A percentile compares a stretch with the other conserved stretches of the same genome.
Evolutionary conservation across 2,329 filamentous ascomycete species (phyloP).

Genomic region (Achaetomium macrosporum): DNA sequence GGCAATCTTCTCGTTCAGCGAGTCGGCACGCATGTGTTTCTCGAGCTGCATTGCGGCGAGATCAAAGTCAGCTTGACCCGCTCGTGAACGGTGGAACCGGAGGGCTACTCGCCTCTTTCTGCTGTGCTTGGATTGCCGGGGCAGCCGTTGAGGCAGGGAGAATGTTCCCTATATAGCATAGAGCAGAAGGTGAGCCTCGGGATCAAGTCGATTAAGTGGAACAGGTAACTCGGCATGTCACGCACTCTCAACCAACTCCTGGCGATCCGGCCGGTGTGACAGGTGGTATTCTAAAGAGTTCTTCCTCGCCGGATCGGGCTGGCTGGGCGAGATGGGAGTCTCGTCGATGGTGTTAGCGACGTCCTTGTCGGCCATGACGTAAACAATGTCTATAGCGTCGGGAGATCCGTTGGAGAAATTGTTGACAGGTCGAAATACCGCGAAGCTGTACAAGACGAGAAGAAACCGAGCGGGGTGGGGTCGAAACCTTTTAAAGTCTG

Average conservation of each 20-base stretch:
- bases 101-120: slow-evolving; percentile 55
- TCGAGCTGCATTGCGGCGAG: slow-evolving; percentile 49
- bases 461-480: neutral
- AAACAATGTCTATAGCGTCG: neutral
- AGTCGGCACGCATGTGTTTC: slow-evolving; percentile 82
- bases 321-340: slow-evolving; percentile 51
- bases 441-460: neutral
- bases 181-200: slow-evolving; percentile 3
- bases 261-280: slow-evolving; percentile 65
- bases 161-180: slow-evolving; percentile 63
- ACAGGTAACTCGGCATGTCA: neutral
- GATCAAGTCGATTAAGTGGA: too few species aligned
- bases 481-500: neutral
- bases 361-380: slow-evolving; percentile 17
- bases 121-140: slow-evolving; percentile 71
- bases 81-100: neutral
- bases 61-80: neutral
- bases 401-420: neutral
- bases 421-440: neutral
- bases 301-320: slow-evolving; percentile 45
- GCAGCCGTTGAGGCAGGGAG: slow-evolving; percentile 73
- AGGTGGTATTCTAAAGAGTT: slow-evolving; percentile 70
- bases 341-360: slow-evolving; percentile 42
- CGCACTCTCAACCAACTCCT: slow-evolving; percentile 74
- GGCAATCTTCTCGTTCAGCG: slow-evolving; percentile 79